Evolutionary conservation across 2,329 filamentous ascomycete genomes (phyloP), one percentile per base, ranked within the genome.

Genomic region (Sporothrix pseudoabietina): DNA sequence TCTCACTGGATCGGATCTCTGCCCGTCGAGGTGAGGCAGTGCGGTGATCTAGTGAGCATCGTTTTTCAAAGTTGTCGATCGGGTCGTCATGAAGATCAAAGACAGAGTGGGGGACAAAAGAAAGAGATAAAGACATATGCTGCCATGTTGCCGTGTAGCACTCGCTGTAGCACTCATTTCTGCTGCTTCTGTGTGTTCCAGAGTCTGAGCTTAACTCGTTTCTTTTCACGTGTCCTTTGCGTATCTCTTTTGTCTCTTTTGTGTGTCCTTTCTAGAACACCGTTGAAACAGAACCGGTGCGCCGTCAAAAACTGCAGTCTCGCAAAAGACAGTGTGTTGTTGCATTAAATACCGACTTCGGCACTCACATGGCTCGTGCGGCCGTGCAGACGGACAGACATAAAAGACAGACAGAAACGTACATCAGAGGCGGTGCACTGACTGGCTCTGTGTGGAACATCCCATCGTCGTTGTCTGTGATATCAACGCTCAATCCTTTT

Each of bases 371-470:
- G 61, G 61, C 22, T 66, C 61, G 61, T 66, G 61, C 61, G 22
- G 5, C 12, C 39, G n/a, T 65, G 61, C 61, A 65, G 39, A 16
- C 10, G 22, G 14, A 14, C 22, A 49, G 44, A 3, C 44, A 16
- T 19, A 49, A 49, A 41, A 7, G 52, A 26, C 52, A 54, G 52
- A 22, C 52, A 54, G 8, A 39, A 16, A 22, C 57, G 57, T 66
- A n/a, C 61, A 66, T 44, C n/a, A 66, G 61, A 66, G 61, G 47
- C 44, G 14, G 66, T 69, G 66, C 66, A 54, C 66, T 57, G 8
- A 32, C 49, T 35, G 35, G 30, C 55, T 32, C 26, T 19, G 26
- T 4, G 44, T 12, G 7, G 26, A 22, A 68, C 63, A 47, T 66
- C 30, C n/a, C 12, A 16, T 32, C 22, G n/a, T 30, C 6, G n/a